A percentile compares a stretch with the other conserved stretches of the same genome.
Conservation (phyloP, 164 flowering plant species). For the Akebia trifoliata region DNA sequence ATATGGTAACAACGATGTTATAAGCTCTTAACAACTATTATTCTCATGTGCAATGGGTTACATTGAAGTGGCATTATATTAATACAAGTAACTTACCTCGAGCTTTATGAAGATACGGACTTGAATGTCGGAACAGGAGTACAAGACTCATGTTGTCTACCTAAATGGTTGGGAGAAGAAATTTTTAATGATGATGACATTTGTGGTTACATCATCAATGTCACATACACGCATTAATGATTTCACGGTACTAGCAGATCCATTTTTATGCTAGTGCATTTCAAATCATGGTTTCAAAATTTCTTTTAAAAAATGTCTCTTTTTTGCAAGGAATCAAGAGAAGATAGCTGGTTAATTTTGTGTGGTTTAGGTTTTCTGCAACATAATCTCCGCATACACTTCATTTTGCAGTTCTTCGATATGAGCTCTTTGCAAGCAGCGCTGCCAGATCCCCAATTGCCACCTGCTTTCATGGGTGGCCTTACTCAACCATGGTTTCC, state of each 20-base stretch:
- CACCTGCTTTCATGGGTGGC: slow-evolving; percentile 42
- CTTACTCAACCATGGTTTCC: slow-evolving; percentile 59
- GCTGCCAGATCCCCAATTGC: slow-evolving; percentile 48
- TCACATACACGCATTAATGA: no score
- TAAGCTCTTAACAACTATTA: no score
- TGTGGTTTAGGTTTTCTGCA: slow-evolving; percentile 1
- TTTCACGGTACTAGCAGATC: no score
- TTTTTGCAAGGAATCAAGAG: no score
- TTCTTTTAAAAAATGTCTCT: no score
- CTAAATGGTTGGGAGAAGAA: no score
- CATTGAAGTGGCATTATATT: neutral
- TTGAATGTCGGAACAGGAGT: neutral
- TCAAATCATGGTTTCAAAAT: no score
- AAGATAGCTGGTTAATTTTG: no score
- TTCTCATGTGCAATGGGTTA: neutral
- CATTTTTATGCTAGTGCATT: no score
- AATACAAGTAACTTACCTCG: neutral
- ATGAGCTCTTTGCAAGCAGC: slow-evolving; percentile 76
- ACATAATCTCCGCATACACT: neutral
- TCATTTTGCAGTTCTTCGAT: slow-evolving; percentile 54
- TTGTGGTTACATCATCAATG: no score
- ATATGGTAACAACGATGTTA: neutral
- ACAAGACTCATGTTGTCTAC: neutral
- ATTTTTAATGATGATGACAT: neutral
- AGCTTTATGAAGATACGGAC: neutral